Evolutionary conservation across 2,329 filamentous ascomycete genomes (phyloP).

Genomic region (Conoideocrella luteorostrata): DNA sequence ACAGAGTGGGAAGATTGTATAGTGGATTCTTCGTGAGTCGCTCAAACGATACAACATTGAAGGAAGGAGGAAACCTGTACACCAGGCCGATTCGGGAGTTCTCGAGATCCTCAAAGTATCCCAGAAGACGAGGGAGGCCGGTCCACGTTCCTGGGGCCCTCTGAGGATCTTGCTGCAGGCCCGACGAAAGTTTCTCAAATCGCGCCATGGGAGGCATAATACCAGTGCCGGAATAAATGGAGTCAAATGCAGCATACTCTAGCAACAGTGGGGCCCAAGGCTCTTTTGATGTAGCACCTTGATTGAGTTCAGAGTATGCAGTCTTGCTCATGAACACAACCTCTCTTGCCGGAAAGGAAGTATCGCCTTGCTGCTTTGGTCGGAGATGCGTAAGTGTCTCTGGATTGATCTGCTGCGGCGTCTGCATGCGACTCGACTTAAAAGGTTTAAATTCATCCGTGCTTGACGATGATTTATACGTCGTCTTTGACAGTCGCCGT

Average conservation of each 20-base stretch:
- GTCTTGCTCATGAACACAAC: slow-evolving; percentile 45
- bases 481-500: slow-evolving; percentile 21
- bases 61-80: slow-evolving; percentile 64
- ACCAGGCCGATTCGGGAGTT: slow-evolving; percentile 66
- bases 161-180: slow-evolving; percentile 48
- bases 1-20: slow-evolving; percentile 47
- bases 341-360: slow-evolving; percentile 31
- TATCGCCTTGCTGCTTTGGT: slow-evolving; percentile 30
- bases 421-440: slow-evolving; percentile 54
- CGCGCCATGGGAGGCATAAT: slow-evolving; percentile 59
- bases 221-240: slow-evolving; percentile 55
- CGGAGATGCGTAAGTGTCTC: slow-evolving; percentile 42
- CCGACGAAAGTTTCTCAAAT: slow-evolving; percentile 57
- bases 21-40: slow-evolving; percentile 41
- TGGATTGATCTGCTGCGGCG: slow-evolving; percentile 54
- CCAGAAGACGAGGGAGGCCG: slow-evolving; percentile 54
- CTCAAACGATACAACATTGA: slow-evolving; percentile 52
- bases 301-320: slow-evolving; percentile 42
- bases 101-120: slow-evolving; percentile 69
- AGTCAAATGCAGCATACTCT: slow-evolving; percentile 62
- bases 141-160: slow-evolving; percentile 51
- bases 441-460: slow-evolving; percentile 45
- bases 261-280: slow-evolving; percentile 56
- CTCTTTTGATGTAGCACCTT: slow-evolving; percentile 33
- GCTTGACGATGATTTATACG: slow-evolving; percentile 28